Conservation (phyloP, 306 rosid genomes). For the Macrotyloma uniflorum region DNA sequence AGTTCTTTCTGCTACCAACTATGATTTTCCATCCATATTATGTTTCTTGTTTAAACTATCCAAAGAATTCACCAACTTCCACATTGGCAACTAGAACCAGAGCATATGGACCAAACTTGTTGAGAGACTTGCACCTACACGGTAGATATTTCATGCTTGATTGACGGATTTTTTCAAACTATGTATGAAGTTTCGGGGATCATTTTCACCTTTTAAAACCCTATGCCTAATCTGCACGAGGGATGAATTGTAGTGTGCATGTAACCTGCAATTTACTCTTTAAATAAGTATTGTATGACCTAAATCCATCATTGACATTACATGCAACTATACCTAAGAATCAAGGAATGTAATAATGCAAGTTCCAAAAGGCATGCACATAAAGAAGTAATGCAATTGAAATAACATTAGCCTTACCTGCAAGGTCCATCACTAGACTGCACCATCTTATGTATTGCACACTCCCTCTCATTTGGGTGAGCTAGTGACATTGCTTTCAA, state of each 20-base stretch:
- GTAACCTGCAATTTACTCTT: slow-evolving; percentile 19
- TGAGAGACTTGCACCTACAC: neutral
- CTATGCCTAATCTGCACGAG: neutral
- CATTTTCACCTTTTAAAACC: slow-evolving; percentile 13
- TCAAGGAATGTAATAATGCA: slow-evolving; percentile 16
- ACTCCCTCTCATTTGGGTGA: slow-evolving; percentile 47
- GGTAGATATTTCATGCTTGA: slow-evolving; percentile 11
- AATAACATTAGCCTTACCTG: slow-evolving; percentile 54
- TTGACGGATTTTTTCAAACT: neutral
- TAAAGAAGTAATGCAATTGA: neutral
- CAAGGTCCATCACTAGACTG: slow-evolving; percentile 73
- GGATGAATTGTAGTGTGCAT: neutral
- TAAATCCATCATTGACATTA: slow-evolving; percentile 20
- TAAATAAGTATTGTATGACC: neutral
- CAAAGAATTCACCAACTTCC: slow-evolving; percentile 15
- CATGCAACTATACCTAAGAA: slow-evolving; percentile 19
- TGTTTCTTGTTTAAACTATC: slow-evolving; percentile 18
- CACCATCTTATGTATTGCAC: slow-evolving; percentile 54
- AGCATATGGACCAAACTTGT: slow-evolving; percentile 3
- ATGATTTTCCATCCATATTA: slow-evolving; percentile 10
- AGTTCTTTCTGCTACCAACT: slow-evolving; percentile 11
- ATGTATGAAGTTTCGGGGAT: neutral
- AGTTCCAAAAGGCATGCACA: slow-evolving; percentile 12
- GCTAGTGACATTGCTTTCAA: slow-evolving; percentile 57
- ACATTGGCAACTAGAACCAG: slow-evolving; percentile 1